These are phyloP conservation scores for Alternaria arborescens DNA, from an alignment of 2,329 filamentous ascomycete genomes.

Conservation along the genomic window DNA sequence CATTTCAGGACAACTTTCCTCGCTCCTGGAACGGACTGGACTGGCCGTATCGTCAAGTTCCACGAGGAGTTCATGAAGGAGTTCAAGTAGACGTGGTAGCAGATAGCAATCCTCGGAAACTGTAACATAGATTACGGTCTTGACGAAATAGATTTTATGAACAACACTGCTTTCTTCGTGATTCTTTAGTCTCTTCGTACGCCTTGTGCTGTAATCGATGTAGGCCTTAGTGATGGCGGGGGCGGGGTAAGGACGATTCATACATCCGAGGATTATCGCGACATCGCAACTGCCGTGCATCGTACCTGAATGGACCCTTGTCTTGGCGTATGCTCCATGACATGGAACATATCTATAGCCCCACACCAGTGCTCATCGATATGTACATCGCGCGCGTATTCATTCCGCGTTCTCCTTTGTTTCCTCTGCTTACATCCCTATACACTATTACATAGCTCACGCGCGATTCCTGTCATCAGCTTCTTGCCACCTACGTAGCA, in stretches of 20 bases:
- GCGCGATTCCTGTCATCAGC: neutral
- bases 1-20: conserved; percentile 98
- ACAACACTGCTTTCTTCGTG: neutral
- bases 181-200: neutral
- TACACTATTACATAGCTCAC: neutral
- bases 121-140: neutral
- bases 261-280: conserved; percentile 3
- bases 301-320: conserved; percentile 16
- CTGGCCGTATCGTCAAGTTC: conserved; percentile 85
- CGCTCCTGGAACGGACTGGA: conserved; percentile 95
- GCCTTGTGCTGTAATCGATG: neutral
- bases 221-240: neutral
- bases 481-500: neutral
- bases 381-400: neutral
- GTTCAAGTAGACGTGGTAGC: conserved; percentile 58
- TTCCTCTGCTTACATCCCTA: neutral
- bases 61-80: conserved; percentile 90
- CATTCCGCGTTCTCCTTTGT: neutral
- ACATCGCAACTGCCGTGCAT: conserved; percentile 16
- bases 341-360: conserved; percentile 6
- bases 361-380: neutral
- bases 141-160: neutral
- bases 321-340: conserved; percentile 12
- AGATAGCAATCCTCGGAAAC: no score
- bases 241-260: conserved; percentile 5